Evolutionary conservation across 306 rosid species (phyloP).

Genomic region (Inga laurina): DNA sequence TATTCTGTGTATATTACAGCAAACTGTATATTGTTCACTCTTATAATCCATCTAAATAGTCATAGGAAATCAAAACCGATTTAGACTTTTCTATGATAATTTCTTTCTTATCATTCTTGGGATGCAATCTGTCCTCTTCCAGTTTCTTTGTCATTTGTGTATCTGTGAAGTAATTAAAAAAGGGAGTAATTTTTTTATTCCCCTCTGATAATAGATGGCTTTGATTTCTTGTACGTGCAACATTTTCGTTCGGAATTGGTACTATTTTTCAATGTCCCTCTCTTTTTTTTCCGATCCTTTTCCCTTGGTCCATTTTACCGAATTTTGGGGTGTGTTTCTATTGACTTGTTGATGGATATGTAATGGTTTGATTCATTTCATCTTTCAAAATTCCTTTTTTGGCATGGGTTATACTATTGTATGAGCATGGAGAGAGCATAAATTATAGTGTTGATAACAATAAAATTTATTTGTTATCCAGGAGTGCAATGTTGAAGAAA

Average conservation of each 20-base stretch:
- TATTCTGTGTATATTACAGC: neutral
- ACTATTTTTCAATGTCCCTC: neutral
- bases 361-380: neutral
- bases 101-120: neutral
- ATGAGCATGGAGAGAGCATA: slow-evolving; percentile 7
- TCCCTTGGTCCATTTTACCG: neutral
- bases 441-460: slow-evolving; percentile 17
- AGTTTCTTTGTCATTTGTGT: neutral
- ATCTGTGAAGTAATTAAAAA: neutral
- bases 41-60: neutral
- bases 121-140: neutral
- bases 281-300: neutral
- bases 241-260: neutral
- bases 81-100: neutral
- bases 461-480: slow-evolving; percentile 34
- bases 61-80: neutral
- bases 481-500: slow-evolving; percentile 92
- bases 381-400: neutral
- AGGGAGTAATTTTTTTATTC: neutral
- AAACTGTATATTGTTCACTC: neutral
- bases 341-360: neutral
- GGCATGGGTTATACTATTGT: slow-evolving; percentile 17
- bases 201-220: neutral
- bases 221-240: neutral
- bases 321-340: neutral